Base-by-base conservation (phyloP, 148 eudicot genomes). In the Diospyros kaki region DNA sequence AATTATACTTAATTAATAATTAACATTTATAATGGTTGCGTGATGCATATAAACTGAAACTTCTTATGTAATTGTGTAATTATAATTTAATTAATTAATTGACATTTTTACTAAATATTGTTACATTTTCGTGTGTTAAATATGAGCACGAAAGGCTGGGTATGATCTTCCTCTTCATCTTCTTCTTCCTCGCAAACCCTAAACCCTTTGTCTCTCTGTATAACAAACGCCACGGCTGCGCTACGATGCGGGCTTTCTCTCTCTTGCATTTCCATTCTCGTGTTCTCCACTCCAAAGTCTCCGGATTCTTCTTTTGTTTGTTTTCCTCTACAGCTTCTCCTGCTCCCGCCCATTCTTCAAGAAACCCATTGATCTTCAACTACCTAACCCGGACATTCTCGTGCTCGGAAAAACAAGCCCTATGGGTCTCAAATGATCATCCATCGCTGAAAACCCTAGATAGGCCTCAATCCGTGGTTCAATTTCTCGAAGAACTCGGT, bases 401-500 rank as follows among this genome's bases (percentile, higher is more conserved):
- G 51, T 39, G 62, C 28, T 39, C 76, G 8, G 38, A 61, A 73
- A 14, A 13, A 38, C 48, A 7, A 39, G 76, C 76, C 50, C 6
- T 63, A 9, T 18, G 60, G 6, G 14, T 74, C 69, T 64, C 68
- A 14, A 64, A 52, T 4, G 60, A 69, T 5, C 64, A 51, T 55
- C 41, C 56, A 52, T 3, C 2, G 18, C 45, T 28, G 42, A 59
- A 48, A 63, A 63, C 59, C 59, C 3, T 18, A 5, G 69, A 50
- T 4, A 73, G 50, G 14, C 61, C 76, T 9, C 8, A 52, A 15
- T 64, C 60, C 5, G 76, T 64, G 9, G 76, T 64, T 52, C 59
- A 64, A 1, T 48, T 74, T 52, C 50, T 74, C 40, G 0, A 51
- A 63, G 51, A 74, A 48, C 18, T 73, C 39, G 76, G 68, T 2